Percentiles rank a stretch among this genome's conserved stretches.
Conservation (phyloP, 768 basidiomycete genomes). For the Guyanaporus albipodus region DNA sequence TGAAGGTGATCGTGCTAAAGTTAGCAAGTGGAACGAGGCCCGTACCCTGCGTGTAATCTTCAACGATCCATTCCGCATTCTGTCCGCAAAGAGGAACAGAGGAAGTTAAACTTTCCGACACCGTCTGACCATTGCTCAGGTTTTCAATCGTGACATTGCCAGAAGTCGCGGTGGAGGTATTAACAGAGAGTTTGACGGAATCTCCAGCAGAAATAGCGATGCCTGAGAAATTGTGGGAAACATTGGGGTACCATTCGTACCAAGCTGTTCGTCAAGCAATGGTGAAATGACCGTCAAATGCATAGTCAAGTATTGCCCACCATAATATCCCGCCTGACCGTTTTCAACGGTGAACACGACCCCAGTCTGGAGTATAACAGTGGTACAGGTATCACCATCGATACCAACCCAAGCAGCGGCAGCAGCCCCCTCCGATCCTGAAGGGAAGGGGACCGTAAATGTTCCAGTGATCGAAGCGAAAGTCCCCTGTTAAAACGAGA, state of each 20-base stretch:
- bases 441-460: background rate
- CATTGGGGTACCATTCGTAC: slow-evolving; percentile 8
- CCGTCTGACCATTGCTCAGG: background rate
- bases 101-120: background rate
- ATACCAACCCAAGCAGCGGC: slow-evolving; percentile 5
- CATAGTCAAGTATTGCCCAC: background rate
- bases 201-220: slow-evolving; percentile 8
- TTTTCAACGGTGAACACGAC: background rate
- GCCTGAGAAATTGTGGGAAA: background rate
- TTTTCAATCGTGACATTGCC: slow-evolving; percentile 2
- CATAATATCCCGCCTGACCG: background rate
- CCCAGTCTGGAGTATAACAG: background rate
- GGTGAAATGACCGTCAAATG: background rate
- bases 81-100: background rate
- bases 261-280: slow-evolving; percentile 2
- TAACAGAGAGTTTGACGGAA: slow-evolving; percentile 1
- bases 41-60: background rate
- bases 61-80: slow-evolving; percentile 15
- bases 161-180: background rate
- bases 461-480: slow-evolving; percentile 4
- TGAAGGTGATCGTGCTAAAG: slow-evolving; percentile 8
- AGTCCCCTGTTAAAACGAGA: background rate
- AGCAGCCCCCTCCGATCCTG: background rate
- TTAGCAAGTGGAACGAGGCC: background rate
- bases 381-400: slow-evolving; percentile 1